Conservation (phyloP, 2,329 filamentous ascomycete species). For the Coniochaeta sp. region DNA sequence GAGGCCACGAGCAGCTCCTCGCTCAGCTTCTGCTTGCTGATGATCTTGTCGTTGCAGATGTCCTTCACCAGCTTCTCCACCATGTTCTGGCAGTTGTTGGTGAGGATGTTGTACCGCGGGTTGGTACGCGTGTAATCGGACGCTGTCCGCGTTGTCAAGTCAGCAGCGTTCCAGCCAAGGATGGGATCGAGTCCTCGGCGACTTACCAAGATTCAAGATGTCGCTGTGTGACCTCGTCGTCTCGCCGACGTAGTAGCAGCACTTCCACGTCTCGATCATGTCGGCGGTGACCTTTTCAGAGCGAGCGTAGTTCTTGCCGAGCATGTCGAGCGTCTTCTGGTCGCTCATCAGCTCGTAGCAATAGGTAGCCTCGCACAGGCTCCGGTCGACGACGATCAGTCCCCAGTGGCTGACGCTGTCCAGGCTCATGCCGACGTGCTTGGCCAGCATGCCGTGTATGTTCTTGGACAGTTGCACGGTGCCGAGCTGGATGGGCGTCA, state of each 20-base stretch:
- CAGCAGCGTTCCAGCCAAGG: background rate
- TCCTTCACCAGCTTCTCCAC: constrained; percentile 21
- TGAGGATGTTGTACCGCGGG: constrained; percentile 21
- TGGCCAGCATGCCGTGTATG: constrained; percentile 18
- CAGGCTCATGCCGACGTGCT: constrained; percentile 20
- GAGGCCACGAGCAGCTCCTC: constrained; percentile 20
- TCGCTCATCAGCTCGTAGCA: constrained; percentile 24
- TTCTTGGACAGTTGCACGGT: constrained; percentile 17
- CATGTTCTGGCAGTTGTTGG: constrained; percentile 24
- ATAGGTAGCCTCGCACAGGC: constrained; percentile 11
- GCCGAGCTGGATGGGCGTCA: constrained; percentile 19
- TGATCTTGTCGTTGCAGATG: constrained; percentile 21
- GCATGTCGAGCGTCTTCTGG: constrained; percentile 16
- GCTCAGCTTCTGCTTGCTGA: constrained; percentile 22
- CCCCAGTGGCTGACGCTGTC: constrained; percentile 21
- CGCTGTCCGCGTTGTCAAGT: background rate
- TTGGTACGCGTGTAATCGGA: constrained; percentile 10
- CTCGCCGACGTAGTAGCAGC: constrained; percentile 23
- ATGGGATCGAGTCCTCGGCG: background rate
- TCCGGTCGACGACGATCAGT: constrained; percentile 19
- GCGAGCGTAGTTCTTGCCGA: constrained; percentile 20
- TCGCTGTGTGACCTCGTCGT: constrained; percentile 21
- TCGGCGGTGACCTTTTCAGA: constrained; percentile 20
- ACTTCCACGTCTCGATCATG: constrained; percentile 19
- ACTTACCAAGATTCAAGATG: constrained; percentile 19